phyloP scores from a whole-genome alignment of 2,329 filamentous ascomycete species.

The Aspergillus hiratsukae region DNA sequence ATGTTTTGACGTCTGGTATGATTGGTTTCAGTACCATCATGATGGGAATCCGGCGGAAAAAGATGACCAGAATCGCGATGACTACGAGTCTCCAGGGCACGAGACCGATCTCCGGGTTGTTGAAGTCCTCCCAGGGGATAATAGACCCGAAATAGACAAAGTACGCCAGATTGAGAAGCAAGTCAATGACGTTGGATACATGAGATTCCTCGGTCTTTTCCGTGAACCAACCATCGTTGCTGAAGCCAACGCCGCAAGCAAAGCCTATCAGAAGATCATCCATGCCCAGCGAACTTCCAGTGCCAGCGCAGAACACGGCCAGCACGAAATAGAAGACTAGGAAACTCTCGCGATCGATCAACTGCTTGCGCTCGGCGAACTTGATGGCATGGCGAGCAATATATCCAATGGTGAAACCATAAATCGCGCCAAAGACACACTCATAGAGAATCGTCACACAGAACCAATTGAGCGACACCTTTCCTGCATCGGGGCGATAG shows the following conservation, averaged over 20 bases:
- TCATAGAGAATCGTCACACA: slow-evolving; percentile 90
- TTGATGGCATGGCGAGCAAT: slow-evolving; percentile 87
- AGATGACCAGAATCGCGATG: slow-evolving; percentile 85
- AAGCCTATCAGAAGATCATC: slow-evolving; percentile 95
- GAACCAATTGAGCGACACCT: slow-evolving; percentile 81
- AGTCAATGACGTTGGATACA: slow-evolving; percentile 97
- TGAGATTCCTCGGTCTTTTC: slow-evolving; percentile 98
- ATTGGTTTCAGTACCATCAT: slow-evolving; percentile 88
- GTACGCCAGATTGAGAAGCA: slow-evolving; percentile 93
- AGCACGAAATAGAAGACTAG: slow-evolving; percentile 98
- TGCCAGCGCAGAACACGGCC: slow-evolving; percentile 90
- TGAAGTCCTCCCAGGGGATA: slow-evolving; percentile 92
- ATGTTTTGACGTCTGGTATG: slow-evolving; percentile 96
- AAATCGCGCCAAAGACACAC: slow-evolving; percentile 87
- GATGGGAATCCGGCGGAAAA: slow-evolving; percentile 92
- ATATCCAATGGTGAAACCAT: slow-evolving; percentile 83
- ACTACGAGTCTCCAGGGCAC: slow-evolving; percentile 88
- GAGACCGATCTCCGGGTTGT: slow-evolving; percentile 67
- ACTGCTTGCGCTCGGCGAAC: slow-evolving; percentile 72
- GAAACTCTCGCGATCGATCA: slow-evolving; percentile 95
- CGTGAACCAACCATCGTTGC: slow-evolving; percentile 97
- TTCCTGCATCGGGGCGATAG: slow-evolving; percentile 63
- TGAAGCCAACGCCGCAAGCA: slow-evolving; percentile 94
- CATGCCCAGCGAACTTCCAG: slow-evolving; percentile 82
- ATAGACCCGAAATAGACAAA: slow-evolving; percentile 98